phyloP scores from a whole-genome alignment of 192 early-diverging fungal species.

The Entomortierella beljakovae region DNA sequence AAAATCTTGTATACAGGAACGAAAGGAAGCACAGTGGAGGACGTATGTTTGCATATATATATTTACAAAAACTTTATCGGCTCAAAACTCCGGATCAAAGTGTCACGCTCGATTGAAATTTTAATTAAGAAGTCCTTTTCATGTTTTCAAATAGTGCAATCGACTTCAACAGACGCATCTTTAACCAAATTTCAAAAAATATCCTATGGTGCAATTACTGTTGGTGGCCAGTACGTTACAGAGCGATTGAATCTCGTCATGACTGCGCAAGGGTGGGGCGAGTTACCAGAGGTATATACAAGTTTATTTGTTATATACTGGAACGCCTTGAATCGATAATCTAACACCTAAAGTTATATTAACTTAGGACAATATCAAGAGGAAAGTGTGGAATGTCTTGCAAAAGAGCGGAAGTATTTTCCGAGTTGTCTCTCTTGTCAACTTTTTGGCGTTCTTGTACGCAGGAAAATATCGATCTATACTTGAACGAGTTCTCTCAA shows the following conservation, averaged over 20 bases:
- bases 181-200: slow-evolving; percentile 70
- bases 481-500: slow-evolving; percentile 80
- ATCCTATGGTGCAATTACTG: slow-evolving; percentile 67
- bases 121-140: slow-evolving; percentile 5
- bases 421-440: slow-evolving; percentile 72
- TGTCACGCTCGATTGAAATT: slow-evolving; percentile 1
- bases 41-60: slow-evolving; percentile 53
- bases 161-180: slow-evolving; percentile 66
- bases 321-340: no score
- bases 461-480: slow-evolving; percentile 86
- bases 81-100: background rate
- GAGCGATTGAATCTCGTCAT: slow-evolving; percentile 67
- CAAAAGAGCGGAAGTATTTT: slow-evolving; percentile 73
- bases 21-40: slow-evolving; percentile 67
- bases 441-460: slow-evolving; percentile 88
- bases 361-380: slow-evolving; percentile 60
- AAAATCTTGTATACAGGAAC: slow-evolving; percentile 87
- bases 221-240: slow-evolving; percentile 83
- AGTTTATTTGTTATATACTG: no score
- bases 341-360: no score
- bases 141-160: slow-evolving; percentile 58
- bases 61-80: background rate
- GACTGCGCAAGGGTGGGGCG: slow-evolving; percentile 80
- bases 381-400: slow-evolving; percentile 64
- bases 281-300: slow-evolving; percentile 66